A percentile compares a stretch with the other conserved stretches of the same genome.
These are phyloP conservation scores for Madurella mycetomatis DNA, from an alignment of 2,329 filamentous ascomycete species.

Conservation along the genomic window DNA sequence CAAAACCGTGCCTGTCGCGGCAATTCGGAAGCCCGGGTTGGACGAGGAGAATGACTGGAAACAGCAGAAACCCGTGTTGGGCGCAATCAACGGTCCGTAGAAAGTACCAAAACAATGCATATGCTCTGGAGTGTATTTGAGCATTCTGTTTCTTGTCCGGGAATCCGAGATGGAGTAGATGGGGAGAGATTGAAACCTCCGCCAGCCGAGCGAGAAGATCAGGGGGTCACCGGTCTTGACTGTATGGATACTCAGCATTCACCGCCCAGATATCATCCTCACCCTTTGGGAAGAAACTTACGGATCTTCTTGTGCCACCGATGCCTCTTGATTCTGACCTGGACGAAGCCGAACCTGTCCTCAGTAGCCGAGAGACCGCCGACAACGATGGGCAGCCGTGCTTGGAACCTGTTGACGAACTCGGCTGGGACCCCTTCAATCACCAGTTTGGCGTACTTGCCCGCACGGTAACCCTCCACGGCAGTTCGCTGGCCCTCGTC, in stretches of 20 bases:
- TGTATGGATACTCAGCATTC: slow-evolving; percentile 8
- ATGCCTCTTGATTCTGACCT: slow-evolving; percentile 94
- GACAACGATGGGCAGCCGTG: slow-evolving; percentile 77
- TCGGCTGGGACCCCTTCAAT: slow-evolving; percentile 87
- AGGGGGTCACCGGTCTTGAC: slow-evolving; percentile 96
- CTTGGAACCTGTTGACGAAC: slow-evolving; percentile 78
- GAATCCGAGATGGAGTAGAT: slow-evolving; percentile 95
- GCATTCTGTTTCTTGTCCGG: slow-evolving; percentile 89
- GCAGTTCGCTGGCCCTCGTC: slow-evolving; percentile 78
- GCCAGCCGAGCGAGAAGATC: slow-evolving; percentile 95
- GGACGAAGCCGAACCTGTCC: slow-evolving; percentile 91
- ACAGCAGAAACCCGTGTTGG: slow-evolving; percentile 92
- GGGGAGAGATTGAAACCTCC: slow-evolving; percentile 86
- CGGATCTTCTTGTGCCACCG: slow-evolving; percentile 98
- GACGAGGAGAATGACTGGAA: slow-evolving; percentile 83
- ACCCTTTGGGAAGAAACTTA: slow-evolving; percentile 8
- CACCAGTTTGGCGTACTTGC: slow-evolving; percentile 88
- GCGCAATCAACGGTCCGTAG: slow-evolving; percentile 90
- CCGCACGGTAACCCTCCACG: slow-evolving; percentile 87
- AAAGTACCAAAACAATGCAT: slow-evolving; percentile 98
- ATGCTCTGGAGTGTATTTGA: slow-evolving; percentile 98
- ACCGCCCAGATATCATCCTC: background rate
- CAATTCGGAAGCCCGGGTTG: slow-evolving; percentile 87
- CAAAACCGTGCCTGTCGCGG: slow-evolving; percentile 88
- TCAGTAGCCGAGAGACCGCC: slow-evolving; percentile 92